Conservation (phyloP, 2,329 filamentous ascomycete species). For the Phaeophleospora eucalypticola region DNA sequence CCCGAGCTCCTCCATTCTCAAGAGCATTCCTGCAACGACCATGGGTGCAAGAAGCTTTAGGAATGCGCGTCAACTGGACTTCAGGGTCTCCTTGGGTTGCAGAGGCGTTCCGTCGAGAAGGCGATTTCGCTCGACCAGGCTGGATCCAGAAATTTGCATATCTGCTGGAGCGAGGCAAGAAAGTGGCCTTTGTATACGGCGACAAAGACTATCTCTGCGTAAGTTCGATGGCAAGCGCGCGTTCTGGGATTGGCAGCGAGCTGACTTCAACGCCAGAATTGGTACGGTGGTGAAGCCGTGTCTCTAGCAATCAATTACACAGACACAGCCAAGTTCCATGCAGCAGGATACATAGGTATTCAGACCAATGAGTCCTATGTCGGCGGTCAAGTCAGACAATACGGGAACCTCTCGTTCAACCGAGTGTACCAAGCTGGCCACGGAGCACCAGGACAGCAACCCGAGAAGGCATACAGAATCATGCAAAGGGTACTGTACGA, state of each 20-base stretch:
- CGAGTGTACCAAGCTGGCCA: slow-evolving; percentile 36
- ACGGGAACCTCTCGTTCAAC: slow-evolving; percentile 29
- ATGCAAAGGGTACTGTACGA: slow-evolving; percentile 47
- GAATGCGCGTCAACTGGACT: slow-evolving; percentile 55
- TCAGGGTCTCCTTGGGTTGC: slow-evolving; percentile 35
- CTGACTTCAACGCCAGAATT: slow-evolving; percentile 36
- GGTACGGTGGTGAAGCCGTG: slow-evolving; percentile 53
- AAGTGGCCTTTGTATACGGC: slow-evolving; percentile 54
- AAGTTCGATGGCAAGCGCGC: slow-evolving; percentile 1
- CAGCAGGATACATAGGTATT: slow-evolving; percentile 42
- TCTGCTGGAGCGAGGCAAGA: slow-evolving; percentile 54
- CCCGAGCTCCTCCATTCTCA: slow-evolving; percentile 46
- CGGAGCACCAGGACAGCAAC: slow-evolving; percentile 45
- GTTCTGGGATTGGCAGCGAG: neutral
- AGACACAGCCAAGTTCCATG: slow-evolving; percentile 40
- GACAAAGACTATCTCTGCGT: slow-evolving; percentile 51
- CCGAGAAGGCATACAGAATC: slow-evolving; percentile 47
- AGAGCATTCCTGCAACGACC: slow-evolving; percentile 52
- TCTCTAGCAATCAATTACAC: slow-evolving; percentile 47
- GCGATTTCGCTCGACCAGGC: slow-evolving; percentile 47
- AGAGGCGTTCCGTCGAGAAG: slow-evolving; percentile 40
- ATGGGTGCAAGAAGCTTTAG: slow-evolving; percentile 54
- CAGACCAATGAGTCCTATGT: slow-evolving; percentile 19
- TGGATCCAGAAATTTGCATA: slow-evolving; percentile 49
- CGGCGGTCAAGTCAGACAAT: slow-evolving; percentile 26